Percentiles rank a stretch among this genome's conserved stretches.
phyloP scores from a whole-genome alignment of 2,329 filamentous ascomycete species.

The Cladosporium oxysporum region DNA sequence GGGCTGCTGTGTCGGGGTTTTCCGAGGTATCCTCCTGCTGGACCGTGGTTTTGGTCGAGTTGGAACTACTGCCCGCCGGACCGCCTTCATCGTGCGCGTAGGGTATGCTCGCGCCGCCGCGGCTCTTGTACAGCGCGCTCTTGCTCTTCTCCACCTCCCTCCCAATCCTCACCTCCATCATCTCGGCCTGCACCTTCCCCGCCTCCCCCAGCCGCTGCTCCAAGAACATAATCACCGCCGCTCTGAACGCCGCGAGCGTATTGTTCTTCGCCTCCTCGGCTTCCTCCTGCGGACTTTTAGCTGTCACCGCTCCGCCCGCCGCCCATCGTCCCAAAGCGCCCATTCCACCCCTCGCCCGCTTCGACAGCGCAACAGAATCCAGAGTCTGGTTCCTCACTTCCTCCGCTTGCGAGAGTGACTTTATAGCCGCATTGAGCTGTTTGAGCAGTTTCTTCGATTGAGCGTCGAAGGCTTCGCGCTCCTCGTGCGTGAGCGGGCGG shows the following conservation, averaged over 20 bases:
- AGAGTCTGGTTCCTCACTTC: constrained; percentile 77
- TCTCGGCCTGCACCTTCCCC: constrained; percentile 75
- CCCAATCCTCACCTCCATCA: constrained; percentile 88
- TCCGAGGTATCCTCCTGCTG: background rate
- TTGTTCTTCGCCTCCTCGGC: constrained; percentile 70
- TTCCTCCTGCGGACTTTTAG: constrained; percentile 67
- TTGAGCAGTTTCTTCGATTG: constrained; percentile 83
- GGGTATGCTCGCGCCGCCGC: constrained; percentile 26
- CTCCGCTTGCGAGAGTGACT: constrained; percentile 77
- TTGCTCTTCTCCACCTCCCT: constrained; percentile 87
- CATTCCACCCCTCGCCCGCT: constrained; percentile 61
- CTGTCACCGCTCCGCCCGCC: constrained; percentile 52
- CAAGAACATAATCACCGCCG: constrained; percentile 82
- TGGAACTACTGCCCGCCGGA: background rate
- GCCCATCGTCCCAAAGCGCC: constrained; percentile 72
- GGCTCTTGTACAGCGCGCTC: constrained; percentile 72
- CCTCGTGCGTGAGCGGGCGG: constrained; percentile 70
- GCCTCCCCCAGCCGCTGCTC: constrained; percentile 73
- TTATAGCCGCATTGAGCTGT: constrained; percentile 80
- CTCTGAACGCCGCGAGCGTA: constrained; percentile 69
- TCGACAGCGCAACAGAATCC: constrained; percentile 68
- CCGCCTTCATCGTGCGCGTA: constrained; percentile 26
- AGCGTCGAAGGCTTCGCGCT: constrained; percentile 84
- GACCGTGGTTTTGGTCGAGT: background rate
- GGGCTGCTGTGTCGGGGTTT: constrained; percentile 38